Percentiles rank a stretch among this genome's conserved stretches.
Conservation (phyloP, 1,139 yeast genomes). For the Geotrichum siamense region DNA sequence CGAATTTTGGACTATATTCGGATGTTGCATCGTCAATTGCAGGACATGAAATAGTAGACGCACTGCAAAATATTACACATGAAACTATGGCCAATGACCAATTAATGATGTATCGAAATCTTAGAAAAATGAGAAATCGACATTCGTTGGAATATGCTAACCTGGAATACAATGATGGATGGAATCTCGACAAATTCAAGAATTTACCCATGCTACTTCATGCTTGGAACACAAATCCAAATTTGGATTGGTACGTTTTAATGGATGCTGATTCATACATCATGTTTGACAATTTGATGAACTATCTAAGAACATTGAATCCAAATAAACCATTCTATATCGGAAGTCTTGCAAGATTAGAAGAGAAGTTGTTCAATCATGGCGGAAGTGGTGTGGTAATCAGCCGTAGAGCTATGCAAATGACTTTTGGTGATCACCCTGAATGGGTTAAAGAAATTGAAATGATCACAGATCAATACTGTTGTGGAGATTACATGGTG, state of each 20-base stretch:
- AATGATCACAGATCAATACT: slow-evolving; percentile 24
- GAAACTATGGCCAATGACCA: slow-evolving; percentile 21
- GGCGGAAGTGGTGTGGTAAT: slow-evolving; percentile 37
- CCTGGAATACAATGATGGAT: slow-evolving; percentile 23
- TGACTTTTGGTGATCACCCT: slow-evolving; percentile 22
- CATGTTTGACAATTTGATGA: slow-evolving; percentile 29
- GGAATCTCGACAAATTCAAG: slow-evolving; percentile 36
- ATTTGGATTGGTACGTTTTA: slow-evolving; percentile 35
- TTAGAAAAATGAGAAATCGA: slow-evolving; percentile 25
- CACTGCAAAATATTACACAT: slow-evolving; percentile 30
- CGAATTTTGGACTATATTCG: slow-evolving; percentile 34
- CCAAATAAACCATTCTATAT: slow-evolving; percentile 29
- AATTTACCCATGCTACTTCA: slow-evolving; percentile 36
- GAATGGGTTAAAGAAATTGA: slow-evolving; percentile 27
- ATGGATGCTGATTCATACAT: slow-evolving; percentile 37
- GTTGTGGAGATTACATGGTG: slow-evolving; percentile 37
- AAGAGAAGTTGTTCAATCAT: slow-evolving; percentile 31
- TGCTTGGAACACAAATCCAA: slow-evolving; percentile 31
- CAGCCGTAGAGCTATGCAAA: slow-evolving; percentile 32
- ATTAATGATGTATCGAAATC: slow-evolving; percentile 29
- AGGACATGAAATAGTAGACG: slow-evolving; percentile 33
- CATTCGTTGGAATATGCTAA: slow-evolving; percentile 19
- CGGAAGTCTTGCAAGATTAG: slow-evolving; percentile 26
- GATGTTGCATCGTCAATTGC: slow-evolving; percentile 33
- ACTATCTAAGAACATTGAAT: slow-evolving; percentile 26